Conservation (phyloP, 495 filamentous ascomycete species). For the Penicilliopsis zonata region DNA sequence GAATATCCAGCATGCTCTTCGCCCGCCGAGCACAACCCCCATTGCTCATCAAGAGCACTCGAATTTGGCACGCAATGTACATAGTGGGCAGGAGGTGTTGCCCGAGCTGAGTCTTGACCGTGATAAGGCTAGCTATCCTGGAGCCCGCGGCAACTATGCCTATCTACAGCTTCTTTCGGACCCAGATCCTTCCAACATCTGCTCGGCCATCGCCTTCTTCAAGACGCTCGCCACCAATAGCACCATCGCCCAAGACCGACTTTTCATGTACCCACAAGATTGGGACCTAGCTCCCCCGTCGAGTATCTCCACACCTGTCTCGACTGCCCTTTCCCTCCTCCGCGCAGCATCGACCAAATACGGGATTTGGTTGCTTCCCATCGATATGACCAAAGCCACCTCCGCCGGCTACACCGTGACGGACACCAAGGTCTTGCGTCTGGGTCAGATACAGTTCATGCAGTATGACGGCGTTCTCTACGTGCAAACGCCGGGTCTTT, state of each 20-base stretch:
- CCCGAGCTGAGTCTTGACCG: conserved; percentile 3
- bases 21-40: conserved; percentile 19
- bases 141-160: conserved; percentile 23
- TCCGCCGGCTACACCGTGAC: conserved; percentile 22
- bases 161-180: conserved; percentile 32
- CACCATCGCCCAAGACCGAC: conserved; percentile 29
- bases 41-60: conserved; percentile 10
- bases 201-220: conserved; percentile 33
- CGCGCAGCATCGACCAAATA: conserved; percentile 28
- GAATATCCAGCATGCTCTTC: conserved; percentile 47
- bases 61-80: conserved; percentile 5
- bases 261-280: conserved; percentile 37
- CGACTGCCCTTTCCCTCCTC: conserved; percentile 21
- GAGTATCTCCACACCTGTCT: conserved; percentile 14
- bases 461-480: conserved; percentile 35
- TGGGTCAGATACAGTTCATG: conserved; percentile 37
- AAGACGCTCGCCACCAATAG: conserved; percentile 25
- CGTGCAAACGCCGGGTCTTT: conserved; percentile 26
- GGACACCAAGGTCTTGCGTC: conserved; percentile 28
- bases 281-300: conserved; percentile 24
- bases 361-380: conserved; percentile 34
- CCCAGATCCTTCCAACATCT: conserved; percentile 35
- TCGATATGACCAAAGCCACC: conserved; percentile 29
- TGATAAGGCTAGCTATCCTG: neutral
- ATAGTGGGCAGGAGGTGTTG: conserved; percentile 6